These are phyloP conservation scores for Claviceps purpurea DNA, from an alignment of 2,329 filamentous ascomycete genomes.

Conservation along the genomic window DNA sequence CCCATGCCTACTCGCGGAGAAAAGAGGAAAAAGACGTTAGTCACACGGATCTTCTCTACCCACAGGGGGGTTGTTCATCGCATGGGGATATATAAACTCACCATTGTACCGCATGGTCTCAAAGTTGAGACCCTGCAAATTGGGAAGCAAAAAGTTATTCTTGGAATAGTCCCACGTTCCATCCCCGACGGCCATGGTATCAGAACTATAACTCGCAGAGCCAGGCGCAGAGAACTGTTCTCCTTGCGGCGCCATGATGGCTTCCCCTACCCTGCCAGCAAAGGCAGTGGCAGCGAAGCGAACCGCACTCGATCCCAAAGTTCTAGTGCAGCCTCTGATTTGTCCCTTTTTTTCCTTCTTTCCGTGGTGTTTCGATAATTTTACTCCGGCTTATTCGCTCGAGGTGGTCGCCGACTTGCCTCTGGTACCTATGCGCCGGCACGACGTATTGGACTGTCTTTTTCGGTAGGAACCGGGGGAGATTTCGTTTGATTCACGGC, in stretches of 20 bases:
- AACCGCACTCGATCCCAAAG: background rate
- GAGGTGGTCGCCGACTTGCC: background rate
- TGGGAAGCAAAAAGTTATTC: constrained; percentile 67
- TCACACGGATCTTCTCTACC: background rate
- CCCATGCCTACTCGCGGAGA: constrained; percentile 50
- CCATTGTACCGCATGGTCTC: constrained; percentile 78
- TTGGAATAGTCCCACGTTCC: constrained; percentile 71
- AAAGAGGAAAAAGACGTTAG: background rate
- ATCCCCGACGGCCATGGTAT: constrained; percentile 65
- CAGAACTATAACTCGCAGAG: constrained; percentile 57
- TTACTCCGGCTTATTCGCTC: background rate
- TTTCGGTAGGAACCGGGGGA: background rate
- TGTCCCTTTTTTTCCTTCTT: no score
- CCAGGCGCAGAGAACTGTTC: constrained; percentile 54
- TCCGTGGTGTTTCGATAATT: background rate
- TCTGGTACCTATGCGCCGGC: background rate
- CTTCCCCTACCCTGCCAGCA: constrained; percentile 12
- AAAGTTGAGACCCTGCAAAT: constrained; percentile 63
- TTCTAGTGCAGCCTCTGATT: background rate
- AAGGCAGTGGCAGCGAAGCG: constrained; percentile 8
- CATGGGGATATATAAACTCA: constrained; percentile 18
- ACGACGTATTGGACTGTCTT: background rate
- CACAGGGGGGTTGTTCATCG: background rate
- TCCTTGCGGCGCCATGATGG: constrained; percentile 46
- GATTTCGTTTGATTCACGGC: background rate